Evolutionary conservation across 352 stramenopile genomes (phyloP), one percentile per base, ranked within the genome.

Genomic region (Sclerospora graminicola): DNA sequence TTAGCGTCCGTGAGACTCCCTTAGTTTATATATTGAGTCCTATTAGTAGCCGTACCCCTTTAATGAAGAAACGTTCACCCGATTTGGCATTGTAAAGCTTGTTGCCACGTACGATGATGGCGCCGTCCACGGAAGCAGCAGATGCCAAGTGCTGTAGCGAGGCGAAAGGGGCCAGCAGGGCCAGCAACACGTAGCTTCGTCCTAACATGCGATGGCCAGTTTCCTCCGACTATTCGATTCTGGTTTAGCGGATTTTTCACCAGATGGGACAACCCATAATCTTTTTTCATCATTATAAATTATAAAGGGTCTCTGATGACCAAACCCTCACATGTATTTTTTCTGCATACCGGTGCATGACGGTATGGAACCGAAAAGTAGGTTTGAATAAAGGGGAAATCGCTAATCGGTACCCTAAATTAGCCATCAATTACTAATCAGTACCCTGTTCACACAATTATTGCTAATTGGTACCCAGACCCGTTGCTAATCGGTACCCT

Each of bases 41-140:
- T 8, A 3, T 18, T 15, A 14, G 3, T 33, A 13, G 28, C 13
- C 13, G 9, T 33, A 18, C 11, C 37, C 80, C 80, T 58, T 88
- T 85, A 45, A 92, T 87, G 60, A 90, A 80, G 51, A 93, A 93
- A 30, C 81, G 81, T 48, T 89, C 74, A 53, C 71, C 69, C 9
- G 78, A 74, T 14, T 84, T 84, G 21, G 59, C 57, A 49, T 93
- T 84, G 62, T 86, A 93, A 59, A 93, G 74, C 48, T 93, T 89
- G 73, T 88, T 89, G 39, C 81, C 81, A 35, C 79, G 78, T 48
- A 93, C 82, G 35, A 91, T 31, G 38, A 89, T 69, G 36, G 73
- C 66, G 39, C 68, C 68, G 40, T 70, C 54, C 10, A 64, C 62
- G 27, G 61, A 43, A 13, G 55, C 53, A 10, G 47, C 41, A 11